Evolutionary conservation across 2,329 filamentous ascomycete species (phyloP), one percentile per base, ranked within the genome.

Genomic region (Ophiostoma fasciatum): DNA sequence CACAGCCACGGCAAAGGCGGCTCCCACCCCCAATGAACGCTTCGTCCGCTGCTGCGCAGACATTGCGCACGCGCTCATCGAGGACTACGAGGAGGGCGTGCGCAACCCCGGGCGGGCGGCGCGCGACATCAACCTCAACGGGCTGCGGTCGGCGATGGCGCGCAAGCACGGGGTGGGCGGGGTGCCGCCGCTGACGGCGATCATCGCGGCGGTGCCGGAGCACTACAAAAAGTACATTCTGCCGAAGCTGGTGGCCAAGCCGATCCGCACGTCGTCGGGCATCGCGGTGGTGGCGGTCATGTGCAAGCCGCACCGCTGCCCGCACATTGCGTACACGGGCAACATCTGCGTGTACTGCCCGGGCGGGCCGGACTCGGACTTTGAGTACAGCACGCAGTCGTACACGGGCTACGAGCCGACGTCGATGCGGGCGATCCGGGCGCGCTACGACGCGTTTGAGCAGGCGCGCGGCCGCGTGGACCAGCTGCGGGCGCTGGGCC

Each of bases 301-400:
- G 90, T 96, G 90, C 70, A 98, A 98, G 59, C 90, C 90, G 18
- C 90, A 98, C 56, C 71, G 90, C 53, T 98, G 90, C 52, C 90
- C 90, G 14, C 90, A 98, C 53, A 98, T 98, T 48, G 83, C 90
- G 10, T 98, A 94, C 57, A 98, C 90, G 0, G 90, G 90, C 44
- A 98, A 98, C 54, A 96, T 98, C 44, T 98, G 90, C 57, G 90
- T 98, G 42, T 98, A 98, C 61, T 98, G 90, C 53, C 90, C 90
- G 9, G 90, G 90, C 46, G 90, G 90, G 1, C 92, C 92, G 8
- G 90, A 98, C 54, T 94, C 87, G 33, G 92, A 98, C 54, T 98
- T 98, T 51, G 90, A 98, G 58, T 98, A 98, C 60, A 94, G 87
- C 50, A 98, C 90, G 8, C 90, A 98, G 55, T 96, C 88, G 6